A percentile compares a stretch with the other conserved stretches of the same genome.
Conservation (phyloP, 495 filamentous ascomycete genomes). For the Penicillium simplicissimum region DNA sequence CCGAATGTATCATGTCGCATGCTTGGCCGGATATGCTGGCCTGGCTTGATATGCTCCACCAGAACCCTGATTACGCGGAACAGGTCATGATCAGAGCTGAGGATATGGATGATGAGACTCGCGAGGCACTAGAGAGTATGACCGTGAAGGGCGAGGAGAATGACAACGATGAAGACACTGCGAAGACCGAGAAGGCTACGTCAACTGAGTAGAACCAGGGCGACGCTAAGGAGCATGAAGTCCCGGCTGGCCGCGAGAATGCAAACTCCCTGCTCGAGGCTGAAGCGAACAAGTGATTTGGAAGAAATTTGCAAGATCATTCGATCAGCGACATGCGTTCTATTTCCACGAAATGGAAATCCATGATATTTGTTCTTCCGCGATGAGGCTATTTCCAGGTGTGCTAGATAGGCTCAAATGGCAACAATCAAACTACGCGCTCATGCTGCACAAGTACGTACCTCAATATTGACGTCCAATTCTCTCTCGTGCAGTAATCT, state of each 20-base stretch:
- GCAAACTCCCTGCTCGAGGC: not conserved
- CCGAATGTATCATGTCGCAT: slow-evolving; percentile 44
- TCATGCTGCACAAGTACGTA: no score
- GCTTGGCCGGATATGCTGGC: slow-evolving; percentile 41
- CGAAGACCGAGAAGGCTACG: not conserved
- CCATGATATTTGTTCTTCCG: no score
- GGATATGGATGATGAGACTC: slow-evolving; percentile 13
- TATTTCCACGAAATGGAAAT: not conserved
- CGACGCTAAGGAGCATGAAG: not conserved
- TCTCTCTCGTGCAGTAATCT: no score
- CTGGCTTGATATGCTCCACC: slow-evolving; percentile 42
- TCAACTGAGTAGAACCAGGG: not conserved
- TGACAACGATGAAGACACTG: not conserved
- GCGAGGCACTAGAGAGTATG: slow-evolving; percentile 1
- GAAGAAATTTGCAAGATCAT: not conserved
- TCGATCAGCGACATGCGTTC: not conserved
- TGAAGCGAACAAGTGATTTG: not conserved
- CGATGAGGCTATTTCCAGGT: no score
- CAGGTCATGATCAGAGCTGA: slow-evolving; percentile 18
- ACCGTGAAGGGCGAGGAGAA: not conserved
- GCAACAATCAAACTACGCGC: no score
- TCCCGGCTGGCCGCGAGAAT: not conserved
- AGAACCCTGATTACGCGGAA: slow-evolving; percentile 34
- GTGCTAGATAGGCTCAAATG: no score
- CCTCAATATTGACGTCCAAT: no score